Percentiles rank a stretch among this genome's conserved stretches.
These are phyloP conservation scores for Porogramme epimiltina DNA, from an alignment of 1,284 basidiomycete genomes.

Conservation along the genomic window DNA sequence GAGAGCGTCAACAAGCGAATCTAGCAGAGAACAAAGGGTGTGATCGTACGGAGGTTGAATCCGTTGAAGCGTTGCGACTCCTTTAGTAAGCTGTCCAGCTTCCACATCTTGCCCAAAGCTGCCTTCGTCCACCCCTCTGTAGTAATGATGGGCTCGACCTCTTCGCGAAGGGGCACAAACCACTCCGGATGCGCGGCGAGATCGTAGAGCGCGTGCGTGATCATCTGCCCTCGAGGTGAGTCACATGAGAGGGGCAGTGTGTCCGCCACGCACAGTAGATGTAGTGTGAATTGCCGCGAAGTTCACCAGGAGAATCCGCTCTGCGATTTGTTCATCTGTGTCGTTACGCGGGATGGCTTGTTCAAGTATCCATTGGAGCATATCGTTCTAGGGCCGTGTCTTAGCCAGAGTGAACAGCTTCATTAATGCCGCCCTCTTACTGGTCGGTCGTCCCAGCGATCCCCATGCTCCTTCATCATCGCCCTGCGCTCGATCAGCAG, in stretches of 20 bases:
- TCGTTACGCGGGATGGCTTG: neutral
- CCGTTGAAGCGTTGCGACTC: slow-evolving; percentile 45
- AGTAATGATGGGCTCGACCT: slow-evolving; percentile 39
- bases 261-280: neutral
- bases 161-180: slow-evolving; percentile 44
- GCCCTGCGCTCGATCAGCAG: neutral
- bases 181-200: slow-evolving; percentile 44
- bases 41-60: slow-evolving; percentile 24
- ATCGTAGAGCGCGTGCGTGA: slow-evolving; percentile 41
- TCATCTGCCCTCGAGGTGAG: slow-evolving; percentile 27
- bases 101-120: slow-evolving; percentile 45
- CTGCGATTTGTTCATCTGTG: neutral
- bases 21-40: neutral
- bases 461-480: slow-evolving; percentile 1
- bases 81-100: slow-evolving; percentile 54
- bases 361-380: neutral
- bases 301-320: neutral
- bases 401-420: neutral
- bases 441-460: slow-evolving; percentile 9
- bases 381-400: neutral
- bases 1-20: neutral
- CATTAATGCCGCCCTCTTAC: neutral
- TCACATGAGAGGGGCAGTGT: neutral
- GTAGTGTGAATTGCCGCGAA: slow-evolving; percentile 3
- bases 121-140: slow-evolving; percentile 49